Evolutionary conservation across 345 rosid genomes (phyloP), one percentile per base, ranked within the genome.

Genomic region (Euphorbia lathyris): DNA sequence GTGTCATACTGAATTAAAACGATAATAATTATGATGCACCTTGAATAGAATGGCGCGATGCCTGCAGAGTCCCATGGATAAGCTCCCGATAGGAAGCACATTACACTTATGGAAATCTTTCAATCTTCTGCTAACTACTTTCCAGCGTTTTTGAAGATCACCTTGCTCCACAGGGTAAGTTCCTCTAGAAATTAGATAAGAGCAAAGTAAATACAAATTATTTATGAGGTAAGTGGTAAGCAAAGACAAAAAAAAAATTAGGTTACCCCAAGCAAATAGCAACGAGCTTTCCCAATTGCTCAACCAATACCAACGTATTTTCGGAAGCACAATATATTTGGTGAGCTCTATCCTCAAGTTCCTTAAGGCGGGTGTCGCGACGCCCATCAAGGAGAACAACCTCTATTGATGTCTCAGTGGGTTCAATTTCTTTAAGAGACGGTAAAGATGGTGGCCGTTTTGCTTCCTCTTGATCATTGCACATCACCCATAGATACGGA

Each of bases 31-130:
- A 25, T 72, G 66, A 22, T 23, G 1, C 12, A 91, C 98, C 97
- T 94, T 94, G 83, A 94, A 94, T 43, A 94, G 74, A 78, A 94
- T 86, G 56, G 98, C 98, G 19, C 98, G 97, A 74, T 94, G 98
- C 71, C 98, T 81, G 78, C 98, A 94, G 38, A 91, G 94, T 45
- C 98, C 98, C 77, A 67, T 78, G 11, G 97, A 83, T 64, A 94
- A 68, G 85, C 91, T 87, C 63, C 98, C 98, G 29, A 94, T 84
- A 36, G 98, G 98, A 20, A 94, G 77, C 58, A 94, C 90, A 59
- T 89, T 84, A 74, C 96, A 91, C 77, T 86, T 91, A 30, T 78
- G 85, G 65, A 72, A 81, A n/a, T 88, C 84, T 88, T 72, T 88
- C 79, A 89, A 81, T 79, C 88, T 87, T 80, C 68, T 79, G 86